A percentile compares a stretch with the other conserved stretches of the same genome.
Conservation (phyloP, 1,139 yeast species). For the Hansenula sp. region DNA sequence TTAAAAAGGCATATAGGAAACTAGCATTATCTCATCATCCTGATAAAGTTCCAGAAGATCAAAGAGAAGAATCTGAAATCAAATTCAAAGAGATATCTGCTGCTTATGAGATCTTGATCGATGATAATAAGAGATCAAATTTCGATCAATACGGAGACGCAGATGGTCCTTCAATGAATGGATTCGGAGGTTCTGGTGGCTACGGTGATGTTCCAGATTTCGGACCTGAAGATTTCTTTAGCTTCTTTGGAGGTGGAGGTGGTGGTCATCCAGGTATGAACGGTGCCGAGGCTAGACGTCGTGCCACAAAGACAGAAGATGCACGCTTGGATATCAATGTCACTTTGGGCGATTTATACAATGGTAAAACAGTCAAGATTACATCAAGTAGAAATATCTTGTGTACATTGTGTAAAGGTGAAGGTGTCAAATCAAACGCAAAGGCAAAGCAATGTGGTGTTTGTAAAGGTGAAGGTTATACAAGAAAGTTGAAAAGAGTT, state of each 20-base stretch:
- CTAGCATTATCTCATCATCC: slow-evolving; percentile 77
- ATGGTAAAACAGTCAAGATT: slow-evolving; percentile 77
- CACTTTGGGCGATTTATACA: slow-evolving; percentile 70
- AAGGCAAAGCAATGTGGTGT: slow-evolving; percentile 50
- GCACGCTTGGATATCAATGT: slow-evolving; percentile 63
- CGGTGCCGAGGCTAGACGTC: slow-evolving; percentile 10
- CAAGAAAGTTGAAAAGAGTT: slow-evolving; percentile 56
- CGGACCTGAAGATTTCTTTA: slow-evolving; percentile 66
- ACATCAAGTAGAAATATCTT: slow-evolving; percentile 69
- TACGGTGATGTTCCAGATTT: slow-evolving; percentile 31
- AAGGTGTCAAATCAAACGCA: slow-evolving; percentile 70
- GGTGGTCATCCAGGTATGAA: slow-evolving; percentile 25
- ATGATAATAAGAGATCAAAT: slow-evolving; percentile 51
- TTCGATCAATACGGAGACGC: slow-evolving; percentile 58
- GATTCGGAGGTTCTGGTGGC: slow-evolving; percentile 18
- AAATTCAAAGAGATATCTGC: slow-evolving; percentile 72
- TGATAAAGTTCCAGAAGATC: slow-evolving; percentile 67
- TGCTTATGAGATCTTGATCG: slow-evolving; percentile 74
- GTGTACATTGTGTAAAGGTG: slow-evolving; percentile 70
- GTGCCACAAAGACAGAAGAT: slow-evolving; percentile 49
- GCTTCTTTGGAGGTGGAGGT: slow-evolving; percentile 55
- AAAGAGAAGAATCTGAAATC: slow-evolving; percentile 61
- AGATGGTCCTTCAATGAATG: slow-evolving; percentile 33
- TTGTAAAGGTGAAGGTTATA: slow-evolving; percentile 74
- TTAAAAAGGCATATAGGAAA: slow-evolving; percentile 72